These are phyloP conservation scores for Lodderomyces pseudojiufengensis DNA, from an alignment of 1,139 yeast genomes.

Conservation along the genomic window DNA sequence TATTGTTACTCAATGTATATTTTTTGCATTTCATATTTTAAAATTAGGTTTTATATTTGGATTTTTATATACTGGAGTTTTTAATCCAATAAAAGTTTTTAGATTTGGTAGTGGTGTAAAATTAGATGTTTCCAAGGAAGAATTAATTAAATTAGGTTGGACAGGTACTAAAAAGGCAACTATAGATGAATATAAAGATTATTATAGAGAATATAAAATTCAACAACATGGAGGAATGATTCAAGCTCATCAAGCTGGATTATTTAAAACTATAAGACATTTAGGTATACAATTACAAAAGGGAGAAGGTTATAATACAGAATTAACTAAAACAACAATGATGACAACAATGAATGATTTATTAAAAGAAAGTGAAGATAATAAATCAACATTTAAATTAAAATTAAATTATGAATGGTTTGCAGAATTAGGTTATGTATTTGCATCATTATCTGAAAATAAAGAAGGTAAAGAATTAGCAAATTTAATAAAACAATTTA, in stretches of 20 bases:
- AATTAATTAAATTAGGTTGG: constrained; percentile 77
- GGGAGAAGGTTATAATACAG: constrained; percentile 84
- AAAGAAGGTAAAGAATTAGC: constrained; percentile 31
- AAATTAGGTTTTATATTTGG: constrained; percentile 58
- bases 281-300: constrained; percentile 61
- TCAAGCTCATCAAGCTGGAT: constrained; percentile 72
- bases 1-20: constrained; percentile 56
- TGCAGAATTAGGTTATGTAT: constrained; percentile 45
- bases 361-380: constrained; percentile 14
- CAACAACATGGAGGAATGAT: constrained; percentile 74
- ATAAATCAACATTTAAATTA: constrained; percentile 31
- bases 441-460: constrained; percentile 34
- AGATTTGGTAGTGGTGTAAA: constrained; percentile 22
- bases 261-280: constrained; percentile 53
- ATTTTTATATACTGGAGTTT: constrained; percentile 62
- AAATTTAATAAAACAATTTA: constrained; percentile 48
- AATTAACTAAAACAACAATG: constrained; percentile 32
- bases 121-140: constrained; percentile 47
- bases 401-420: constrained; percentile 52
- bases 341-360: constrained; percentile 24
- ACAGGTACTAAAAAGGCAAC: constrained; percentile 80
- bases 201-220: constrained; percentile 62
- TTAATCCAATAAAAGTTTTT: constrained; percentile 59
- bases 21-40: constrained; percentile 66
- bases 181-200: constrained; percentile 67